A percentile compares a stretch with the other conserved stretches of the same genome.
Conservation (phyloP, 1,284 basidiomycete genomes). For the Microbotryum silenes-acaulis region DNA sequence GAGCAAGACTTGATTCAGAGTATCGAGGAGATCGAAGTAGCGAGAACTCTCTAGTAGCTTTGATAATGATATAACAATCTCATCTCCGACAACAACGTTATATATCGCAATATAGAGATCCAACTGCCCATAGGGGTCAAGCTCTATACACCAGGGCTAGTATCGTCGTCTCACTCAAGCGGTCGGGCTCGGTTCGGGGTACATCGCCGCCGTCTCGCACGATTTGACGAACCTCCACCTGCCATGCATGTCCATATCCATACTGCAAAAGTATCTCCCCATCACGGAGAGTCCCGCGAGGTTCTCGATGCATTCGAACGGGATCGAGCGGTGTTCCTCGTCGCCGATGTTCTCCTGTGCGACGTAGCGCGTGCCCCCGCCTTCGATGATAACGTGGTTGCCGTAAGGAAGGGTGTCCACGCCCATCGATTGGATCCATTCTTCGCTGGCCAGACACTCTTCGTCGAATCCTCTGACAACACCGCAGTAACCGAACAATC, state of each 20-base stretch:
- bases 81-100: too few relatives aligned
- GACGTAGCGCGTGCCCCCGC: slow-evolving; percentile 22
- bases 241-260: slow-evolving; percentile 2
- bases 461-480: slow-evolving; percentile 24
- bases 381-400: slow-evolving; percentile 20
- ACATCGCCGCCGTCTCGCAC: slow-evolving; percentile 14
- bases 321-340: background rate
- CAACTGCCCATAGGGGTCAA: too few relatives aligned
- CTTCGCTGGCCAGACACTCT: slow-evolving; percentile 23
- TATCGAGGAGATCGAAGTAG: slow-evolving; percentile 37
- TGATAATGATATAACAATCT: background rate
- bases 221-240: slow-evolving; percentile 19
- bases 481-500: slow-evolving; percentile 17
- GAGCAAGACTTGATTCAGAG: slow-evolving; percentile 73
- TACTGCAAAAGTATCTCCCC: slow-evolving; percentile 21
- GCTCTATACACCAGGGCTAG: too few relatives aligned
- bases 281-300: slow-evolving; percentile 4
- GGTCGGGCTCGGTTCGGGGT: slow-evolving; percentile 10
- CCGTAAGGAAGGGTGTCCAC: slow-evolving; percentile 21
- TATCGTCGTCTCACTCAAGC: too few relatives aligned
- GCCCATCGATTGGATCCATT: slow-evolving; percentile 18
- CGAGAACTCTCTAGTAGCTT: slow-evolving; percentile 29
- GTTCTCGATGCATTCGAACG: background rate
- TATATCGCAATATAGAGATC: too few relatives aligned
- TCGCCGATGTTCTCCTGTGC: slow-evolving; percentile 25